A percentile compares a stretch with the other conserved stretches of the same genome.
phyloP scores from a whole-genome alignment of 805 yeast species.

The Candida chauliodis region DNA sequence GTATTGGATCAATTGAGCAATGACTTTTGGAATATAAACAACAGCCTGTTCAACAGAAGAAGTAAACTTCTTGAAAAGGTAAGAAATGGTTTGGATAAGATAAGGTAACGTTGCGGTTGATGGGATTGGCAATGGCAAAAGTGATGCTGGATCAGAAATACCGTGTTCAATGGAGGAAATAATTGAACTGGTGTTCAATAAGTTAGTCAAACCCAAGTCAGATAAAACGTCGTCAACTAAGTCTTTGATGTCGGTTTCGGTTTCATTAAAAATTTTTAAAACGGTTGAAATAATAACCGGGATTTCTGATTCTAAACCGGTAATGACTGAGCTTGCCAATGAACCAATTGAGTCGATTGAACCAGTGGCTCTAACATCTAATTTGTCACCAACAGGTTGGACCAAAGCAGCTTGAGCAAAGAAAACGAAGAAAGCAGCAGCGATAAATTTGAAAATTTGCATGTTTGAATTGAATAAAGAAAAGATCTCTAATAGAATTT shows the following conservation, averaged over 20 bases:
- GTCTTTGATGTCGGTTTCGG: not conserved
- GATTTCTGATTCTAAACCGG: not conserved
- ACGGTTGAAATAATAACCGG: not conserved
- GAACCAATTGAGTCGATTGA: not conserved
- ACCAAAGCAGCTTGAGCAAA: conserved; percentile 2
- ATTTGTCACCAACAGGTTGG: not conserved
- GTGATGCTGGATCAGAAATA: not conserved
- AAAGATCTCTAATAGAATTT: no score
- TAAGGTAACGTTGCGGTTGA: not conserved
- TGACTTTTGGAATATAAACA: not conserved
- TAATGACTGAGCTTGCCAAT: not conserved
- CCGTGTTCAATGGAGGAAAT: not conserved
- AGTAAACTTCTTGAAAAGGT: not conserved
- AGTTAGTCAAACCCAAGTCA: not conserved
- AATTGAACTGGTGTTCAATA: not conserved
- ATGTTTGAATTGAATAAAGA: no score
- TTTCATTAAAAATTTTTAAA: not conserved
- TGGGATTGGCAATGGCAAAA: no score
- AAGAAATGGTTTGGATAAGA: not conserved
- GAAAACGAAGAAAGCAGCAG: not conserved
- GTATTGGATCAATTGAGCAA: not conserved
- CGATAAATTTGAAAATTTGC: conserved; percentile 1
- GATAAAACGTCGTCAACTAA: not conserved
- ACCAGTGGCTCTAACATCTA: not conserved
- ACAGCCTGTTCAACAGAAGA: not conserved